A percentile compares a stretch with the other conserved stretches of the same genome.
phyloP scores from a whole-genome alignment of 257 asterid genomes.

The Capsicum rhomboideum region DNA sequence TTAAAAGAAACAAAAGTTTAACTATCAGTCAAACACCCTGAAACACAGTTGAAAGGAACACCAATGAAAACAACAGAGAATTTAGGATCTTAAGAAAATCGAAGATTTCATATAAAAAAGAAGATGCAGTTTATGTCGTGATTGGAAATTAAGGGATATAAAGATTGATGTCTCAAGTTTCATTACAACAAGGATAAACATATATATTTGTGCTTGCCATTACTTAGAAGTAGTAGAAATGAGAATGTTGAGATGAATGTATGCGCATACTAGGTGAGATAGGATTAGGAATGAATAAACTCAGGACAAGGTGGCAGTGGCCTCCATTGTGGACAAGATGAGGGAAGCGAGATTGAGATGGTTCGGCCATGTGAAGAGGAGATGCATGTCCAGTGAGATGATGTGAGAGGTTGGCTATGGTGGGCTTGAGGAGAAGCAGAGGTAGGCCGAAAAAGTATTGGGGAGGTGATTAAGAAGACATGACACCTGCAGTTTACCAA shows the following conservation, averaged over 20 bases:
- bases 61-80: neutral
- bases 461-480: neutral
- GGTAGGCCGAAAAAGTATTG: neutral
- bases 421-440: neutral
- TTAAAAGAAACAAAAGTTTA: slow-evolving; percentile 56
- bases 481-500: neutral
- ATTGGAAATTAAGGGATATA: neutral
- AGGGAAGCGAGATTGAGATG: neutral
- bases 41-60: slow-evolving; percentile 14
- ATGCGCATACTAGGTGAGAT: neutral
- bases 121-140: neutral
- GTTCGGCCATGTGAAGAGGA: neutral
- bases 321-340: neutral
- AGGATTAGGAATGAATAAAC: neutral
- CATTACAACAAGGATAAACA: neutral
- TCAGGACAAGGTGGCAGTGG: neutral
- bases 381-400: neutral
- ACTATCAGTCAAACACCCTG: slow-evolving; percentile 50
- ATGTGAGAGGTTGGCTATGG: neutral
- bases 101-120: neutral
- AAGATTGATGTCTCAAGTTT: neutral
- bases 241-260: neutral
- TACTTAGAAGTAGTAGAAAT: neutral
- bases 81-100: neutral
- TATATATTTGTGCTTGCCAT: neutral